Evolutionary conservation across 1,284 basidiomycete species (phyloP).

Genomic region (Melampsora americana): DNA sequence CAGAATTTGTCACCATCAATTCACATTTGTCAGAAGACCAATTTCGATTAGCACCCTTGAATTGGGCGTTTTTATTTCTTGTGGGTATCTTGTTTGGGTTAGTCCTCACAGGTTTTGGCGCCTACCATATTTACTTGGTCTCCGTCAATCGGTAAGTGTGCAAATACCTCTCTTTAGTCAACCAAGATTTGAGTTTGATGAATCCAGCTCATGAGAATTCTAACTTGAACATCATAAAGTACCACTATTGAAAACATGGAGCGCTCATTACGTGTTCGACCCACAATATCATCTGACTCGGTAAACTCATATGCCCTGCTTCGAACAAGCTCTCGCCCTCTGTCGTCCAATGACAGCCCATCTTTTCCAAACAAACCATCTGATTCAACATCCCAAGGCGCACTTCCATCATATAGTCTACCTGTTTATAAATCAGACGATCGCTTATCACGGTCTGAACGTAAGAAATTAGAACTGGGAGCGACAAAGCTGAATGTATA

Average conservation of each 20-base stretch:
- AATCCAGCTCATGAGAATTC: background rate
- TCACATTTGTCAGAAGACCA: constrained; percentile 44
- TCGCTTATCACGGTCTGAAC: constrained; percentile 24
- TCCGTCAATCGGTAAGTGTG: constrained; percentile 50
- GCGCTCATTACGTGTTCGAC: constrained; percentile 45
- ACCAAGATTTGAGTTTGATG: background rate
- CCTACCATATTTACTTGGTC: constrained; percentile 53
- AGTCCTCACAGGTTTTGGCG: constrained; percentile 50
- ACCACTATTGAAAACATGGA: constrained; percentile 56
- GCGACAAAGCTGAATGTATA: constrained; percentile 31
- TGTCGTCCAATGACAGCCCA: background rate
- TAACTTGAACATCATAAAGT: constrained; percentile 17
- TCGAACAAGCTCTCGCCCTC: background rate
- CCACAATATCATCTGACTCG: constrained; percentile 16
- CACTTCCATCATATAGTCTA: constrained; percentile 32
- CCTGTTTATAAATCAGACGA: constrained; percentile 42
- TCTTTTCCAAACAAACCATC: background rate
- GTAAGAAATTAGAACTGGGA: constrained; percentile 31
- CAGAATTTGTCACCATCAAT: constrained; percentile 41
- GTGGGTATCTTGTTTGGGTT: constrained; percentile 49
- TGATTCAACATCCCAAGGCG: background rate
- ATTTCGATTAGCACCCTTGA: constrained; percentile 52
- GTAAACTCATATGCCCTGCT: constrained; percentile 31
- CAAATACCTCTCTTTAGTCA: background rate
- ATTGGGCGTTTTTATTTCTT: constrained; percentile 53